Base-by-base conservation (phyloP, 1,284 basidiomycete genomes). In the Ustilago cynodontis region DNA sequence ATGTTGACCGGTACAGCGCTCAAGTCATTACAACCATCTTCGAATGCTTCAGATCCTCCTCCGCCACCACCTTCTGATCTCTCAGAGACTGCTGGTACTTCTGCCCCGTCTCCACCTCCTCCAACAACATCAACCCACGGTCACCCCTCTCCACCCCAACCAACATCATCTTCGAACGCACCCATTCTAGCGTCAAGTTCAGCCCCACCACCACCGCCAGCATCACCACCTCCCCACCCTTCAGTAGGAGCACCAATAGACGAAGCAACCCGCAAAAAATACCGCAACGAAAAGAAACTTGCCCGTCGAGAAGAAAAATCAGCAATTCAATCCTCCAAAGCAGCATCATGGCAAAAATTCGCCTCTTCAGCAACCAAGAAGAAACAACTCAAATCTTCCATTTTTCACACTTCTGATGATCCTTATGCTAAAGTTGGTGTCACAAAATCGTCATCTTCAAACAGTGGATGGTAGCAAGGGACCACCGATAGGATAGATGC, bases 321-420 rank as follows among this genome's bases (percentile, higher is more conserved):
- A 10, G 93, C 94, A 85, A 94, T 96, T 84, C 94, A 95, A 87
- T 90, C 89, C 57, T 90, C 90, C 68, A 96, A 96, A 88, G 94
- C 98, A 88, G 91, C 90, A 75, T 92, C 92, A 22, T 99, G 96
- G 96, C 94, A 98, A 87, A 95, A 94, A 88, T 99, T 99, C 88
- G 93, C 95, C 13, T 96, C 95, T 88, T 81, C 83, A 52, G 79
- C 76, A 14, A 67, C 71, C 10, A 79, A 81, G 67, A 98, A 98
- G 88, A 95, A 95, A 93, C 93, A 65, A 24, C 60, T 61, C 31
- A 70, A 68, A 39, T 82, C 78, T 20, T 94, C 93, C 80, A 96
- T 98, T 79, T 98, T 98, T 89, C 93, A 94, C 87, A 98, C 26
- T 26, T n/a, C 95, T 4, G 95, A 97, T 80, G 95, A 95, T 85